A percentile compares a stretch with the other conserved stretches of the same genome.
phyloP scores from a whole-genome alignment of 176 grass and related monocot species.

The Pontederia crassipes region DNA sequence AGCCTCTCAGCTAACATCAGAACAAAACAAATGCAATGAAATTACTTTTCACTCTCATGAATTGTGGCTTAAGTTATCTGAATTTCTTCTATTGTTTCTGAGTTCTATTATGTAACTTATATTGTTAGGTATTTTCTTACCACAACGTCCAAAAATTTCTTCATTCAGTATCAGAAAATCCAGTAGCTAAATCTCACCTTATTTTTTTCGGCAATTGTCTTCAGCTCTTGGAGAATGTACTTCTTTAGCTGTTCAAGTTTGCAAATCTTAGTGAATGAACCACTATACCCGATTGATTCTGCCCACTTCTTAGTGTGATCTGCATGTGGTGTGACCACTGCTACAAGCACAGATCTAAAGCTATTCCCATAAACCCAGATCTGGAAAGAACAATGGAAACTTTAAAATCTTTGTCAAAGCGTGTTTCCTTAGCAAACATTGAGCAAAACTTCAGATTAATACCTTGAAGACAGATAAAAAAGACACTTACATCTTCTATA shows the following conservation, averaged over 20 bases:
- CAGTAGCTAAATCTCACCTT: slow-evolving; percentile 58
- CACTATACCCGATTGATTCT: slow-evolving; percentile 48
- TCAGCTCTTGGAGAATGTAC: slow-evolving; percentile 64
- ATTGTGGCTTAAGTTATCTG: too few species aligned
- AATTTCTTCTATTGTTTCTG: too few species aligned
- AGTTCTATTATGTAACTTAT: too few species aligned
- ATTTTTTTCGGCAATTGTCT: slow-evolving; percentile 60
- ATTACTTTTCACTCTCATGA: too few species aligned
- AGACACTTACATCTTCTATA: slow-evolving; percentile 97
- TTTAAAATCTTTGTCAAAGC: too few species aligned
- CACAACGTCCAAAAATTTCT: too few species aligned
- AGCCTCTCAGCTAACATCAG: slow-evolving; percentile 54
- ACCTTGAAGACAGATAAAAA: too few species aligned
- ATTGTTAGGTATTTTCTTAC: too few species aligned
- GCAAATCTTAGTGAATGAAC: slow-evolving; percentile 54
- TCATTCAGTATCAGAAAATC: too few species aligned
- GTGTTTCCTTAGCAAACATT: neutral
- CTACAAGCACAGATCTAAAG: slow-evolving; percentile 72
- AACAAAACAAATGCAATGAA: too few species aligned
- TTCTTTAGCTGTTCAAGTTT: slow-evolving; percentile 48
- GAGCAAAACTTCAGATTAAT: too few species aligned
- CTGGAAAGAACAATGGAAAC: slow-evolving; percentile 27
- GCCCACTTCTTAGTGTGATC: slow-evolving; percentile 84
- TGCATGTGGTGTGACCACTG: slow-evolving; percentile 72
- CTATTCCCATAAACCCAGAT: slow-evolving; percentile 97